Evolutionary conservation across 768 basidiomycete species (phyloP).

Genomic region (Cantharellus cinnabarinus): DNA sequence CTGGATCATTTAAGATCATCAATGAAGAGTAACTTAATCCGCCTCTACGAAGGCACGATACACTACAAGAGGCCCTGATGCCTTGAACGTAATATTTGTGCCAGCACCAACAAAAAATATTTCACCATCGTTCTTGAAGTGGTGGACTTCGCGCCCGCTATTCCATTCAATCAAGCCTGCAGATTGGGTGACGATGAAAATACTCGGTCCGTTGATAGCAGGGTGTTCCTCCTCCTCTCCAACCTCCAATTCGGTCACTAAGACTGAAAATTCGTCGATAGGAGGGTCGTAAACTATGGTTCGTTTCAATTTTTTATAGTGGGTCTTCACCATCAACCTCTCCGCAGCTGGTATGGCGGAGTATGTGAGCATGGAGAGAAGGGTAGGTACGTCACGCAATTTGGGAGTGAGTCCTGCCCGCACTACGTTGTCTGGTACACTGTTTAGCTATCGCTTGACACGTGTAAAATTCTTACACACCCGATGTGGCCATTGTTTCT

Average conservation of each 20-base stretch:
- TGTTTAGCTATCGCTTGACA: not conserved
- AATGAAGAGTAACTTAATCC: too few species aligned
- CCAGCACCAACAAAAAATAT: constrained; percentile 72
- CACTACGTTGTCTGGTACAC: constrained; percentile 68
- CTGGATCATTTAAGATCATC: too few species aligned
- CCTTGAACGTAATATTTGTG: constrained; percentile 29
- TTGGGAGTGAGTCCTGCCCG: constrained; percentile 96
- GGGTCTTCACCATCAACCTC: constrained; percentile 45
- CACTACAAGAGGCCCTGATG: constrained; percentile 24
- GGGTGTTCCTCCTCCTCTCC: constrained; percentile 33
- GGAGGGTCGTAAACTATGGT: constrained; percentile 72
- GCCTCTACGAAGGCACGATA: constrained; percentile 40
- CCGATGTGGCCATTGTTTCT: constrained; percentile 94
- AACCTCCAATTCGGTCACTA: constrained; percentile 31
- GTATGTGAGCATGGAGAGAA: constrained; percentile 77
- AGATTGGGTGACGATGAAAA: constrained; percentile 59
- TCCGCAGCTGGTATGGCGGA: constrained; percentile 40
- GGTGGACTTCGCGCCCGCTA: constrained; percentile 17
- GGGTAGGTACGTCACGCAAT: constrained; percentile 79
- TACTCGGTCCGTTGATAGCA: constrained; percentile 61
- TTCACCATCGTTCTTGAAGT: constrained; percentile 33
- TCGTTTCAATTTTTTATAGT: constrained; percentile 23
- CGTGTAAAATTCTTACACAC: constrained; percentile 7
- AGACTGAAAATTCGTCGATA: constrained; percentile 80
- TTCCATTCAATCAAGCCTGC: constrained; percentile 35